A percentile compares a stretch with the other conserved stretches of the same genome.
Evolutionary conservation across 2,329 filamentous ascomycete genomes (phyloP).

Genomic region (Pseudogymnoascus sp.): DNA sequence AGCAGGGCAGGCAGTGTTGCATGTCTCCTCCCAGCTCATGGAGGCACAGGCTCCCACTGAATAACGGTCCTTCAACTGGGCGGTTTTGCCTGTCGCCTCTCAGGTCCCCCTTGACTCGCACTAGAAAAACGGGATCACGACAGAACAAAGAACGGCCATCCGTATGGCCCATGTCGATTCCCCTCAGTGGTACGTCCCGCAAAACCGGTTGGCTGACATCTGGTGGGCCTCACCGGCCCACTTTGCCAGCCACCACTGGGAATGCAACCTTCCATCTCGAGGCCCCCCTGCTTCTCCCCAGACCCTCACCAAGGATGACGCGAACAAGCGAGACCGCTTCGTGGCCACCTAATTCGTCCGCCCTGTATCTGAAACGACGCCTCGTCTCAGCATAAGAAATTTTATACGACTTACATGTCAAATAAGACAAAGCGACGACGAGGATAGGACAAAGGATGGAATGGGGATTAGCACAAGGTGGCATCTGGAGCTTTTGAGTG

Average conservation of each 20-base stretch:
- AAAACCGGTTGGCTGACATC: slow-evolving; percentile 6
- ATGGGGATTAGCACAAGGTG: background rate
- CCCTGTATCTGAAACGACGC: slow-evolving; percentile 4
- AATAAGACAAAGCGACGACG: background rate
- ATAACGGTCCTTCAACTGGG: background rate
- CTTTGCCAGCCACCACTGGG: slow-evolving; percentile 1
- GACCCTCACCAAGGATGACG: slow-evolving; percentile 2
- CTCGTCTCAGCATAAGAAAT: slow-evolving; percentile 5
- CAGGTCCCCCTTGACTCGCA: background rate
- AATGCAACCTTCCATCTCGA: slow-evolving; percentile 4
- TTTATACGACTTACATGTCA: background rate
- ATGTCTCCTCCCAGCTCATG: no score
- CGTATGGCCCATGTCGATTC: slow-evolving; percentile 1
- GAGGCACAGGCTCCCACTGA: background rate
- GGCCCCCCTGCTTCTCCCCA: background rate
- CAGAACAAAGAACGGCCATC: background rate
- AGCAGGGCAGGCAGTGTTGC: no score
- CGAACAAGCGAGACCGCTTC: slow-evolving; percentile 4
- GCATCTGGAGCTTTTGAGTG: background rate
- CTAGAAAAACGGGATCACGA: background rate
- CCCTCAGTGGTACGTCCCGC: slow-evolving; percentile 3
- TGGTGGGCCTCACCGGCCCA: background rate
- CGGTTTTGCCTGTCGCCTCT: background rate
- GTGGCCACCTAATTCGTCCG: slow-evolving; percentile 1
- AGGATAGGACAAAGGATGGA: background rate